Base-by-base conservation (phyloP, 2,329 filamentous ascomycete genomes). In the Pyrenochaeta sp. region DNA sequence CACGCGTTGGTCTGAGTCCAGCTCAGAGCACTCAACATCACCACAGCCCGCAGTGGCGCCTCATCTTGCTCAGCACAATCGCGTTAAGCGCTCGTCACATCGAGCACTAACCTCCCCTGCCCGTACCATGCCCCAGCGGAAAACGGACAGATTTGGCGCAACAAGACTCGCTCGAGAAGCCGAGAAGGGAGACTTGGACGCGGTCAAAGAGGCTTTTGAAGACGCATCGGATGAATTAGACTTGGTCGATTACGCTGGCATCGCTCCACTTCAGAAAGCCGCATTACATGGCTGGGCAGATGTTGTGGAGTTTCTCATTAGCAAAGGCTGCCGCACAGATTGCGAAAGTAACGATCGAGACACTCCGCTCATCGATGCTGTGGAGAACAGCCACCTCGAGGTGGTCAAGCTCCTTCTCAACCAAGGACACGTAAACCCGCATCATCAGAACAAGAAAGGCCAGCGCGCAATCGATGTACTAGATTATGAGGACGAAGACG, bases 261-360 rank as follows among this genome's bases (percentile, higher is more conserved):
- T 98, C 71, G 96, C 94, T 0, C 95, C 95, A 25, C 83, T 99
- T 34, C 95, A 99, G 77, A 95, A 97, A 65, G 94, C 95, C 34
- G 89, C 93, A 32, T 84, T 99, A 56, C 90, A 95, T 72, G 95
- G 95, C 6, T 91, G 90, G 75, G 89, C 89, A 32, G 87, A 95
- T 53, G 93, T 98, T 55, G 95, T 98, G 39, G 89, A 91, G 73
- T 90, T 96, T 52, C 81, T 99, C 39, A 88, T 99, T 61, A 87
- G 91, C 8, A 89, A 92, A 61, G 91, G 92, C 34, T 97, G 93
- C 78, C 90, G 91, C 54, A 85, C 95, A 45, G 91, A 97, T 71
- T 94, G 85, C 49, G 89, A 92, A 69, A 88, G 88, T 56, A 86
- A 87, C 56, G 92, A 83, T 54, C 79, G 92, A 71, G 95, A 99